Conservation (phyloP, 768 basidiomycete species). For the Tulasnella sp. region DNA sequence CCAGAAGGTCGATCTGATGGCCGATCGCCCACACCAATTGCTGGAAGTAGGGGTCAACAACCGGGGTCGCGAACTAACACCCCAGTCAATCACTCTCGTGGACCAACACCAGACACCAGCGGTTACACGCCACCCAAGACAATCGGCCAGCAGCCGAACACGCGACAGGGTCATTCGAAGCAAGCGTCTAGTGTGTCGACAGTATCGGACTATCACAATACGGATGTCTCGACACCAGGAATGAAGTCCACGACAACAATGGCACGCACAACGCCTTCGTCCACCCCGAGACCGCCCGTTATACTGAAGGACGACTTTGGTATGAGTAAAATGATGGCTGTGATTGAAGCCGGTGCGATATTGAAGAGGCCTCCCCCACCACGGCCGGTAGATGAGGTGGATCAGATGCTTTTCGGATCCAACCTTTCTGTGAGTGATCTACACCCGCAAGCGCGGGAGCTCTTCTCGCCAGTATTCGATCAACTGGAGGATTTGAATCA, state of each 20-base stretch:
- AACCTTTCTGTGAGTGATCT: conserved; percentile 49
- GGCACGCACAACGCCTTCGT: conserved; percentile 36
- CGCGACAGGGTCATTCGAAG: conserved; percentile 34
- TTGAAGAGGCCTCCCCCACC: conserved; percentile 29
- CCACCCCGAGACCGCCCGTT: conserved; percentile 30
- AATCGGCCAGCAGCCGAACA: background rate
- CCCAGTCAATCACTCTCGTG: conserved; percentile 20
- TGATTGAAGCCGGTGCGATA: conserved; percentile 60
- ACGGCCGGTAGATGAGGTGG: conserved; percentile 51
- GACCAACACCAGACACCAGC: conserved; percentile 18
- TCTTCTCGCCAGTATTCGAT: conserved; percentile 60
- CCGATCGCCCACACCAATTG: conserved; percentile 13
- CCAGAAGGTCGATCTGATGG: background rate
- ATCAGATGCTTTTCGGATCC: conserved; percentile 48
- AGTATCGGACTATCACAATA: conserved; percentile 37
- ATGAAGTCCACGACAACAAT: conserved; percentile 29
- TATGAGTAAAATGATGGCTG: conserved; percentile 71
- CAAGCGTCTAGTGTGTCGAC: conserved; percentile 69
- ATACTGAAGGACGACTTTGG: conserved; percentile 65
- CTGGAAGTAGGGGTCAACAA: conserved; percentile 3
- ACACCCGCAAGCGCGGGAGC: conserved; percentile 60
- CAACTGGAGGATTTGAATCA: conserved; percentile 73
- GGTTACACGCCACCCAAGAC: background rate
- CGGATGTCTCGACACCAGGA: conserved; percentile 13
- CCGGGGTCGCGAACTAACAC: conserved; percentile 24